phyloP scores from a whole-genome alignment of 2,329 filamentous ascomycete genomes.

The Aschersonia sp. region DNA sequence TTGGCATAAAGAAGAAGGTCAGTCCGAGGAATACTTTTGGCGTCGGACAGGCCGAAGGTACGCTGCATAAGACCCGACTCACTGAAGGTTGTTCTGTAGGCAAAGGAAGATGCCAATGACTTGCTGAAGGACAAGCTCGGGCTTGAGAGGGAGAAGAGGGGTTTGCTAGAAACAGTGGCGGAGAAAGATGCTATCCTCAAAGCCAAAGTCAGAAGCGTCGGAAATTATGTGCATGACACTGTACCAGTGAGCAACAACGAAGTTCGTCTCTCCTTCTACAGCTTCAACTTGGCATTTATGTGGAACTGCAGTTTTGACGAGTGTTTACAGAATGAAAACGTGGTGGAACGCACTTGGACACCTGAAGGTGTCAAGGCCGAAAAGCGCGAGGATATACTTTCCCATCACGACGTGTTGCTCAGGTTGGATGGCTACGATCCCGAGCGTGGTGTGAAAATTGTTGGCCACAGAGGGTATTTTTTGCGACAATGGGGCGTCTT shows the following conservation, averaged over 20 bases:
- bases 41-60: not conserved
- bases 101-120: conserved; percentile 76
- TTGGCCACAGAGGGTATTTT: conserved; percentile 90
- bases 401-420: conserved; percentile 87
- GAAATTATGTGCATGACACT: conserved; percentile 59
- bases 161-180: conserved; percentile 55
- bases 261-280: conserved; percentile 20
- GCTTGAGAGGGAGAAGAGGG: conserved; percentile 71
- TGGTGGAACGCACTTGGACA: conserved; percentile 61
- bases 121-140: conserved; percentile 65
- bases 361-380: conserved; percentile 61
- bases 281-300: not conserved
- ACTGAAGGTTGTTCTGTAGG: conserved; percentile 23
- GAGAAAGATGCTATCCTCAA: conserved; percentile 64
- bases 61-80: not conserved
- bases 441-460: conserved; percentile 84
- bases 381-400: conserved; percentile 59
- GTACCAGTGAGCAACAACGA: conserved; percentile 77
- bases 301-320: not conserved
- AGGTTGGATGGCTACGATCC: conserved; percentile 85
- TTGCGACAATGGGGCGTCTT: conserved; percentile 81
- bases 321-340: conserved; percentile 58
- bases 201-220: conserved; percentile 70
- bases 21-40: not conserved
- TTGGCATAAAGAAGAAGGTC: conserved; percentile 82